phyloP scores from a whole-genome alignment of 1,284 basidiomycete species.

The Sporisorium exsertum region DNA sequence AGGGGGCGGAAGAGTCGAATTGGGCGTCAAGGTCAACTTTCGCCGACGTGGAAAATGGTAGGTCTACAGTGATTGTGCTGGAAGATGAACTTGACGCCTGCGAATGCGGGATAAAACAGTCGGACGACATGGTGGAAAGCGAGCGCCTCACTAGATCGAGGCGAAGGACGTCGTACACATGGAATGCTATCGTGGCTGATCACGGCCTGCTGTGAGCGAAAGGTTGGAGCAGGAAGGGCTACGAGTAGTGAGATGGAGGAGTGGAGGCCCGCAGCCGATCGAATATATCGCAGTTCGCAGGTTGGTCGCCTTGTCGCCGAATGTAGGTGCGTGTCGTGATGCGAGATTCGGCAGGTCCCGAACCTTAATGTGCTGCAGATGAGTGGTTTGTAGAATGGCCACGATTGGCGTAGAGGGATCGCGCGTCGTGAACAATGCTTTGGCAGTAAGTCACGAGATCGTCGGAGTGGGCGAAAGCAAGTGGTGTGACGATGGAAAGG shows the following conservation, averaged over 20 bases:
- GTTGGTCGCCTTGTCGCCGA: background rate
- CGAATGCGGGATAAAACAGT: background rate
- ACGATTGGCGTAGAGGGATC: background rate
- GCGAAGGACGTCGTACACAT: conserved; percentile 4
- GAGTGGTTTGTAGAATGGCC: background rate
- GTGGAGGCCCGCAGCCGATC: background rate
- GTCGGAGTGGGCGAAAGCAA: no score
- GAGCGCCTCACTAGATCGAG: conserved; percentile 12
- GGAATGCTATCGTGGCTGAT: conserved; percentile 2
- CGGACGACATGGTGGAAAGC: conserved; percentile 25
- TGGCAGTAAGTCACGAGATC: background rate
- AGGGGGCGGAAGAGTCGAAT: background rate
- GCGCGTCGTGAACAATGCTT: background rate
- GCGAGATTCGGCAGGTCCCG: background rate
- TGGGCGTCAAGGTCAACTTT: background rate
- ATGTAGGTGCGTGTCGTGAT: background rate
- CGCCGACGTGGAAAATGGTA: background rate
- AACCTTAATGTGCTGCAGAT: background rate
- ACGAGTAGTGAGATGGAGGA: no score
- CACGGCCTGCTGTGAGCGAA: background rate
- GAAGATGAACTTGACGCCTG: conserved; percentile 16
- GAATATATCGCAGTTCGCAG: background rate
- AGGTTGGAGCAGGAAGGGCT: background rate
- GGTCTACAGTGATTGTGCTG: conserved; percentile 1
- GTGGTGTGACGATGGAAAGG: background rate